phyloP scores from a whole-genome alignment of 257 asterid species.

The Galeopsis tetrahit region DNA sequence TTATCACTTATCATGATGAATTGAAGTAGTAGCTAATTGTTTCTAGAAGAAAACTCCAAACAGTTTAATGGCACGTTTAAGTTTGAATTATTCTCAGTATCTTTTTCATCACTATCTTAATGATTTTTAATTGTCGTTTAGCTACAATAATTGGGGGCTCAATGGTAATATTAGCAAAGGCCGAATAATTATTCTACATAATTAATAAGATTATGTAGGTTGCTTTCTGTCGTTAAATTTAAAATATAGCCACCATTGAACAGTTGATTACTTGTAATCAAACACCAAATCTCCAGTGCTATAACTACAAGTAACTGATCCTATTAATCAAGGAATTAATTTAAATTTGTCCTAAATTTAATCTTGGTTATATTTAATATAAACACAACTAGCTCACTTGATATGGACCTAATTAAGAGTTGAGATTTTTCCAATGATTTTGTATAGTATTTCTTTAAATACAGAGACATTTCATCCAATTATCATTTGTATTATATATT shows the following conservation, averaged over 20 bases:
- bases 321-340: neutral
- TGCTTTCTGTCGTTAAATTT: conserved; percentile 4
- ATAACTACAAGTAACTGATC: conserved; percentile 27
- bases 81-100: neutral
- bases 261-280: conserved; percentile 29
- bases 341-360: neutral
- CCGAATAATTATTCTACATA: neutral
- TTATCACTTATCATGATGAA: no score
- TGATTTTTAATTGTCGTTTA: neutral
- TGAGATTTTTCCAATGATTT: no score
- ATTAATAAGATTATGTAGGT: conserved; percentile 3
- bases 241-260: conserved; percentile 32
- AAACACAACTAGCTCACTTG: no score
- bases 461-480: no score
- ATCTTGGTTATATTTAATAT: no score
- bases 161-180: neutral
- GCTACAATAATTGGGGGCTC: neutral
- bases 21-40: neutral
- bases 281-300: conserved; percentile 19
- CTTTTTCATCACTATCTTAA: neutral
- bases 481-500: no score
- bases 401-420: no score
- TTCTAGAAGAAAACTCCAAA: neutral
- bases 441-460: no score
- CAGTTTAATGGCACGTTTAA: conserved; percentile 1